phyloP scores from a whole-genome alignment of 495 filamentous ascomycete genomes.

The Neurospora terricola region DNA sequence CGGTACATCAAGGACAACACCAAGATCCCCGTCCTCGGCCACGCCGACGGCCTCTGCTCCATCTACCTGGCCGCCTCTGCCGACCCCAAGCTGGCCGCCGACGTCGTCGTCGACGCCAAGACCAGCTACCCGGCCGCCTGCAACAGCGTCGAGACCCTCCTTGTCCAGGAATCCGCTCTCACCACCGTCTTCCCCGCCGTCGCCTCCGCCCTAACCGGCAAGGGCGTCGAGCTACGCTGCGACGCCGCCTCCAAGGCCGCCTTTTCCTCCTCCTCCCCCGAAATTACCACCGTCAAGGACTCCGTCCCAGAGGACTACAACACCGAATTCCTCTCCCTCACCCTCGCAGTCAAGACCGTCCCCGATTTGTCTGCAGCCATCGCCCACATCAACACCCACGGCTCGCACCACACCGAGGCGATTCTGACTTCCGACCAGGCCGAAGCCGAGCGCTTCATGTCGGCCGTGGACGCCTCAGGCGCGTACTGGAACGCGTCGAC shows the following conservation, averaged over 20 bases:
- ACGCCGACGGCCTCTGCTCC: slow-evolving; percentile 89
- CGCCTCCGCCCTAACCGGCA: slow-evolving; percentile 58
- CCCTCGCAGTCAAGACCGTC: slow-evolving; percentile 77
- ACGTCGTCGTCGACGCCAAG: slow-evolving; percentile 85
- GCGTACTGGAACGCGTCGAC: slow-evolving; percentile 97
- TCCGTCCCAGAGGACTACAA: slow-evolving; percentile 55
- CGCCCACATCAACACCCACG: slow-evolving; percentile 80
- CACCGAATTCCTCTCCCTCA: slow-evolving; percentile 84
- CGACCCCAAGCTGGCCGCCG: slow-evolving; percentile 57
- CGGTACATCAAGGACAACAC: slow-evolving; percentile 81
- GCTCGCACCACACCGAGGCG: slow-evolving; percentile 89
- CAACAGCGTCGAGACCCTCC: slow-evolving; percentile 81
- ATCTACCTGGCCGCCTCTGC: slow-evolving; percentile 81
- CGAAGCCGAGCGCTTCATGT: slow-evolving; percentile 70
- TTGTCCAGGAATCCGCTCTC: slow-evolving; percentile 70
- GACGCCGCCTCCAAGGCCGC: slow-evolving; percentile 52
- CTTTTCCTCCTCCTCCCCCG: slow-evolving; percentile 22
- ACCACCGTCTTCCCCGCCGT: slow-evolving; percentile 57
- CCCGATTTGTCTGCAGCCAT: slow-evolving; percentile 59
- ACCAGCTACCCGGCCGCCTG: slow-evolving; percentile 93
- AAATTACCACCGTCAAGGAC: slow-evolving; percentile 41
- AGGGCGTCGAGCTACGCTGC: slow-evolving; percentile 79
- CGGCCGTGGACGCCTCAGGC: slow-evolving; percentile 74
- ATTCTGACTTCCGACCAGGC: slow-evolving; percentile 63
- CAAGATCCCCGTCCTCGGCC: slow-evolving; percentile 90